Evolutionary conservation across 495 filamentous ascomycete species (phyloP).

Genomic region (Penicillium riverlandense): DNA sequence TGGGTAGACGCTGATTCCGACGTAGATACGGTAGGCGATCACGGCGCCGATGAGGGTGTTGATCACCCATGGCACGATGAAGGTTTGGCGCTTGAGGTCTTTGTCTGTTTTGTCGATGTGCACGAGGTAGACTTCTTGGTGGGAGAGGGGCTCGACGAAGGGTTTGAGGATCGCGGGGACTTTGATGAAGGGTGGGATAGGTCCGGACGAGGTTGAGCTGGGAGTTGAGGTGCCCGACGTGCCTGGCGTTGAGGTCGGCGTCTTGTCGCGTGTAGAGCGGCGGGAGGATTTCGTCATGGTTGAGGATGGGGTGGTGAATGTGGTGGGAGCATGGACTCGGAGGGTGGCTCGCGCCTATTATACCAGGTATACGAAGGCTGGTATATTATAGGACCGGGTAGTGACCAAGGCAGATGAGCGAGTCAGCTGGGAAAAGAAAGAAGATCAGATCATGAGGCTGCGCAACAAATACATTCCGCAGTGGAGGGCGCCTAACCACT

Average conservation of each 20-base stretch:
- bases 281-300: constrained; percentile 37
- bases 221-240: constrained; percentile 32
- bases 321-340: neutral
- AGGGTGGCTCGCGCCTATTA: neutral
- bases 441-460: no score
- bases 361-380: no score
- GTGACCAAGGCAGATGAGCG: neutral
- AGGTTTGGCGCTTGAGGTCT: constrained; percentile 68
- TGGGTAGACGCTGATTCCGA: constrained; percentile 59
- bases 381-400: no score
- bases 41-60: constrained; percentile 54
- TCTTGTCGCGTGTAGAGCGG: constrained; percentile 18
- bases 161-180: constrained; percentile 51
- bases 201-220: constrained; percentile 26
- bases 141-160: constrained; percentile 54
- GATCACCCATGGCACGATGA: constrained; percentile 61
- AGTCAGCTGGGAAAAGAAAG: neutral
- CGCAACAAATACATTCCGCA: no score
- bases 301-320: neutral
- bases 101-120: constrained; percentile 62
- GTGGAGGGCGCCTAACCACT: no score
- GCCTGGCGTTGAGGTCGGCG: constrained; percentile 17
- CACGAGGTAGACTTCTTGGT: constrained; percentile 64
- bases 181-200: constrained; percentile 56
- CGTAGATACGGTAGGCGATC: constrained; percentile 54